A percentile compares a stretch with the other conserved stretches of the same genome.
Evolutionary conservation across 2,329 filamentous ascomycete genomes (phyloP).

Genomic region (Aspergillus aculeatinus): DNA sequence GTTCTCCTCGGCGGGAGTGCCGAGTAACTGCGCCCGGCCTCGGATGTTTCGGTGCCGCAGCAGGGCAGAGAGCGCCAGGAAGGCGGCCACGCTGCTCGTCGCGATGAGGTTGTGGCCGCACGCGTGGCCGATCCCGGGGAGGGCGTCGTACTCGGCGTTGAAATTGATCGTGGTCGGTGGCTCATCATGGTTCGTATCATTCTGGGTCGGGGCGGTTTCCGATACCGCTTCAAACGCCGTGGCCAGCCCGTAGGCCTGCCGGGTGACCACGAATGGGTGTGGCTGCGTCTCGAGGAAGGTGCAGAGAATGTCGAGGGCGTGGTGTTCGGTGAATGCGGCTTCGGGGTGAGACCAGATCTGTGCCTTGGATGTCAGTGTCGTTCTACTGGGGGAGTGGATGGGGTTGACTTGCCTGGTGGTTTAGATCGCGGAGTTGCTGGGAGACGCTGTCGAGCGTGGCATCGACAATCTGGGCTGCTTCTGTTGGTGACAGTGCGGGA

Average conservation of each 20-base stretch:
- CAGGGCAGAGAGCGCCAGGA: constrained; percentile 2
- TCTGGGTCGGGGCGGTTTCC: not conserved
- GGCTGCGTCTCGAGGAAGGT: not conserved
- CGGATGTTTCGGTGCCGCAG: not conserved
- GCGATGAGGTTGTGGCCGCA: constrained; percentile 29
- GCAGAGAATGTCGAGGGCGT: constrained; percentile 3
- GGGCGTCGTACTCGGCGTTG: constrained; percentile 33
- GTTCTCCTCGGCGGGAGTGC: constrained; percentile 29
- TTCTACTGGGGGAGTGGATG: no score
- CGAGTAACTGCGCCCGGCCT: constrained; percentile 26
- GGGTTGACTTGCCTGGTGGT: no score
- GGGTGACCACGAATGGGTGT: not conserved
- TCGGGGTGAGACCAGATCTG: not conserved
- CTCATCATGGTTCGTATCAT: no score
- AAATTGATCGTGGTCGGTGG: constrained; percentile 15
- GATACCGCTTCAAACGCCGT: constrained; percentile 4
- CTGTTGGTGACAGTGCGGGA: no score
- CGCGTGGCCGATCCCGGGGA: constrained; percentile 26
- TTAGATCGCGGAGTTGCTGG: no score
- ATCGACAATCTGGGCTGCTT: no score
- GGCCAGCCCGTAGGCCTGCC: not conserved
- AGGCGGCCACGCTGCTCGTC: constrained; percentile 19
- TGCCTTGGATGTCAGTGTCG: no score
- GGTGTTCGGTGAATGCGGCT: not conserved
- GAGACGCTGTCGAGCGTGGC: no score